These are phyloP conservation scores for Solanum hybrid DNA, from an alignment of 305 asterid species.

Conservation along the genomic window DNA sequence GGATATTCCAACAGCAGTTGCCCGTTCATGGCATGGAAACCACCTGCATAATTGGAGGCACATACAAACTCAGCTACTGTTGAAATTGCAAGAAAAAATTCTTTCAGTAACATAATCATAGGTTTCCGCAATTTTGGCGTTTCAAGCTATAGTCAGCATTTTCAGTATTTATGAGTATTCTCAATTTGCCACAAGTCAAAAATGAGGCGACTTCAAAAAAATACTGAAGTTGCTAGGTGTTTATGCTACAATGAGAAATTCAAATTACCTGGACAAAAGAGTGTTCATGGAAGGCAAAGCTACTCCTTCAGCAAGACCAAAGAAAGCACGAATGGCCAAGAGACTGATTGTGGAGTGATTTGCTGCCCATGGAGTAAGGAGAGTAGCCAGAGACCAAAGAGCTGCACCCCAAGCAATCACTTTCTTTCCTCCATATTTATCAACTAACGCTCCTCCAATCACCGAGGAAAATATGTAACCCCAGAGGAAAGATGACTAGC, in stretches of 20 bases:
- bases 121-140: neutral
- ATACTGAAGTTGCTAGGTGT: neutral
- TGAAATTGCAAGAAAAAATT: neutral
- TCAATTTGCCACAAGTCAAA: neutral
- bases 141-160: neutral
- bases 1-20: slow-evolving; percentile 88
- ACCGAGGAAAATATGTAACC: slow-evolving; percentile 89
- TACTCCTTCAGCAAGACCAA: slow-evolving; percentile 93
- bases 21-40: slow-evolving; percentile 85
- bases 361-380: slow-evolving; percentile 93
- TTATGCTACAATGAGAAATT: neutral
- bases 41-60: slow-evolving; percentile 35
- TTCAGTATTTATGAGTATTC: neutral
- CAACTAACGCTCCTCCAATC: slow-evolving; percentile 91
- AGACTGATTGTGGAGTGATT: slow-evolving; percentile 78
- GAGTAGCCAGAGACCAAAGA: slow-evolving; percentile 87
- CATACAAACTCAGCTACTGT: neutral
- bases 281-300: slow-evolving; percentile 92
- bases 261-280: slow-evolving; percentile 59
- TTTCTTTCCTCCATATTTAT: slow-evolving; percentile 70
- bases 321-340: slow-evolving; percentile 78
- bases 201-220: neutral
- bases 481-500: slow-evolving; percentile 93
- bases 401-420: slow-evolving; percentile 93
- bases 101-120: neutral